Evolutionary conservation across 163 green algal species (phyloP).

Genomic region (Trebouxia gelatinosa): DNA sequence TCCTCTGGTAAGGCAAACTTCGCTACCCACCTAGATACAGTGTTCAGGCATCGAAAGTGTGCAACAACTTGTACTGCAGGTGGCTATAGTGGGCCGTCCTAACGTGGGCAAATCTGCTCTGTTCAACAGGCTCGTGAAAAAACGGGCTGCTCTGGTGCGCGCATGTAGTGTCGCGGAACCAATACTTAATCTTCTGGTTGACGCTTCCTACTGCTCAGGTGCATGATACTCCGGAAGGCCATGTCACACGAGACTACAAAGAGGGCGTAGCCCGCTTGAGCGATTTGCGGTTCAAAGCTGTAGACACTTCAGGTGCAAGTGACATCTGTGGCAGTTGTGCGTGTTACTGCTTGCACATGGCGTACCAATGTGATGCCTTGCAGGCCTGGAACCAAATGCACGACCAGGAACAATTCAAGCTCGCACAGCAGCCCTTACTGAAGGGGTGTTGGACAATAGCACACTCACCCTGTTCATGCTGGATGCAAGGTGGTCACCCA

Average conservation of each 20-base stretch:
- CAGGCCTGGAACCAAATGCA: slow-evolving; percentile 81
- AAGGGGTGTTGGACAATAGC: slow-evolving; percentile 52
- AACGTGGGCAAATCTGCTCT: slow-evolving; percentile 92
- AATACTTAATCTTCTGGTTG: no score
- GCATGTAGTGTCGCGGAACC: no score
- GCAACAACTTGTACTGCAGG: slow-evolving; percentile 36
- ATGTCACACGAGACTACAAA: slow-evolving; percentile 92
- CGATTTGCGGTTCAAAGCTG: slow-evolving; percentile 78
- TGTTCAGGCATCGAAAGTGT: background rate
- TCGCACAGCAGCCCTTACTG: slow-evolving; percentile 69
- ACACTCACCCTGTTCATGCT: slow-evolving; percentile 79
- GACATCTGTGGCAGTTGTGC: background rate
- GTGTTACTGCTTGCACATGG: background rate
- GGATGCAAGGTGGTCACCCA: slow-evolving; percentile 69
- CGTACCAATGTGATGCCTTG: background rate
- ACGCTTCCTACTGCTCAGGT: no score
- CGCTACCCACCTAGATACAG: background rate
- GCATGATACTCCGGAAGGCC: slow-evolving; percentile 83
- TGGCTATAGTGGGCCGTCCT: slow-evolving; percentile 70
- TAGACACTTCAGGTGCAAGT: slow-evolving; percentile 76
- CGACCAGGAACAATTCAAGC: slow-evolving; percentile 61
- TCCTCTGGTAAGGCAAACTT: background rate
- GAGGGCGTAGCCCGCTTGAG: slow-evolving; percentile 71
- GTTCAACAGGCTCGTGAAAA: slow-evolving; percentile 99
- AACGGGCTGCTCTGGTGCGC: no score